Percentiles rank a stretch among this genome's conserved stretches.
These are phyloP conservation scores for Parietaria judaica DNA, from an alignment of 306 rosid species.

Conservation along the genomic window DNA sequence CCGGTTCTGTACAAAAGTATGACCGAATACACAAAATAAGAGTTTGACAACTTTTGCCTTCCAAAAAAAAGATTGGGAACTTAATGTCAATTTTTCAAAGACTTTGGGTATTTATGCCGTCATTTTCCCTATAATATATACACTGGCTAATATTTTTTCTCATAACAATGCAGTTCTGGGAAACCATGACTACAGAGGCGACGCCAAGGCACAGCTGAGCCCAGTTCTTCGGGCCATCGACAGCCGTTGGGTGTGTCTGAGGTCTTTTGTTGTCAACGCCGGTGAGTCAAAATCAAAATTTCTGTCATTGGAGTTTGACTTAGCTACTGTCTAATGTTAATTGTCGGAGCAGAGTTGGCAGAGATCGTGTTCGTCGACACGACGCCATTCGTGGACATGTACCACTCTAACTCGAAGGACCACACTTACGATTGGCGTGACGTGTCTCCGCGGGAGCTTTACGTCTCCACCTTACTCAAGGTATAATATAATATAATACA, in stretches of 20 bases:
- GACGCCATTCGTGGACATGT: conserved; percentile 48
- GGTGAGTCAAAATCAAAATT: no score
- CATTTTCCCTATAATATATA: no score
- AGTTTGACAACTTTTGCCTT: no score
- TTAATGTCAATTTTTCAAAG: no score
- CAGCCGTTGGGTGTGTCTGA: conserved; percentile 63
- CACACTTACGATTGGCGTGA: conserved; percentile 61
- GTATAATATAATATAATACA: no score
- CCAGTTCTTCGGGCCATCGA: conserved; percentile 41
- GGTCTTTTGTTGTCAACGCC: conserved; percentile 54
- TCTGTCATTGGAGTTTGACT: no score
- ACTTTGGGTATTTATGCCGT: no score
- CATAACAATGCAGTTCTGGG: conserved; percentile 53
- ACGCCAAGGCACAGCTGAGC: conserved; percentile 72
- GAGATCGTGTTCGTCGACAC: conserved; percentile 83
- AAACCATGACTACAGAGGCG: conserved; percentile 85
- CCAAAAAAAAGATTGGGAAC: no score
- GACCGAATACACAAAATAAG: no score
- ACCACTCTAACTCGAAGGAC: conserved; percentile 32
- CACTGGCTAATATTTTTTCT: no score
- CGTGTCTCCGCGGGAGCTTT: conserved; percentile 36
- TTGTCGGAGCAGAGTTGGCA: conserved; percentile 31
- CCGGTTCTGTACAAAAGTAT: no score
- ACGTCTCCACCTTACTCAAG: conserved; percentile 48
- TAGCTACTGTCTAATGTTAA: no score